Evolutionary conservation across 257 asterid genomes (phyloP).

Genomic region (Haberlea rhodopensis): DNA sequence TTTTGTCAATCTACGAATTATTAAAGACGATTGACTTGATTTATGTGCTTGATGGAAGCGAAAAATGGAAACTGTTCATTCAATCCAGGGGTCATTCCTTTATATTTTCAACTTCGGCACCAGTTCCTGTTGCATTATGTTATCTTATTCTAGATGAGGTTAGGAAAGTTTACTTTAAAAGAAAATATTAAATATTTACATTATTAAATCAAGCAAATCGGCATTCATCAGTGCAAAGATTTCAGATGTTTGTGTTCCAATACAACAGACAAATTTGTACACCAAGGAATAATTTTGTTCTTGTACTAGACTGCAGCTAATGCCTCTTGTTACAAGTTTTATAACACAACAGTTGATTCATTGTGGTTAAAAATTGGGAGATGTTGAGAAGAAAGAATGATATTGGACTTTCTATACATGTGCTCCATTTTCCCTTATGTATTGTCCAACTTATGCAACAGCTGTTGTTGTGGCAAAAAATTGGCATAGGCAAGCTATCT

Average conservation of each 20-base stretch:
- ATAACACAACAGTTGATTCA: background rate
- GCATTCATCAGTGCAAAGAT: too few relatives aligned
- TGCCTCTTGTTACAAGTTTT: background rate
- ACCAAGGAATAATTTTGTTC: background rate
- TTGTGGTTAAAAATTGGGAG: conserved; percentile 1
- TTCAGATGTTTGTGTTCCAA: conserved; percentile 1
- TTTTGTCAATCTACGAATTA: conserved; percentile 15
- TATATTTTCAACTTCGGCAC: conserved; percentile 92
- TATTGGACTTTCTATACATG: conserved; percentile 1
- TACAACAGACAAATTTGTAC: background rate
- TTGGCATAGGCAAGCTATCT: conserved; percentile 79
- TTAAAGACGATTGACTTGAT: conserved; percentile 12
- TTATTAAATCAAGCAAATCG: too few relatives aligned
- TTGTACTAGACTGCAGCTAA: background rate
- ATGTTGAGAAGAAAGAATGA: background rate
- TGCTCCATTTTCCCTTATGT: conserved; percentile 1
- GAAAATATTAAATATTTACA: background rate
- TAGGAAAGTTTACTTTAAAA: conserved; percentile 1
- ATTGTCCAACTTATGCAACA: conserved; percentile 46
- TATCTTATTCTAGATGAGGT: background rate
- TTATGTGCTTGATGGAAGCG: conserved; percentile 51
- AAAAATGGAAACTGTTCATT: conserved; percentile 87
- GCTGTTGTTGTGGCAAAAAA: conserved; percentile 68
- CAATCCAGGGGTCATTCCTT: conserved; percentile 97
- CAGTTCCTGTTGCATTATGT: conserved; percentile 62